These are phyloP conservation scores for Neurospora tetraspora DNA, from an alignment of 495 filamentous ascomycete genomes.

Conservation along the genomic window DNA sequence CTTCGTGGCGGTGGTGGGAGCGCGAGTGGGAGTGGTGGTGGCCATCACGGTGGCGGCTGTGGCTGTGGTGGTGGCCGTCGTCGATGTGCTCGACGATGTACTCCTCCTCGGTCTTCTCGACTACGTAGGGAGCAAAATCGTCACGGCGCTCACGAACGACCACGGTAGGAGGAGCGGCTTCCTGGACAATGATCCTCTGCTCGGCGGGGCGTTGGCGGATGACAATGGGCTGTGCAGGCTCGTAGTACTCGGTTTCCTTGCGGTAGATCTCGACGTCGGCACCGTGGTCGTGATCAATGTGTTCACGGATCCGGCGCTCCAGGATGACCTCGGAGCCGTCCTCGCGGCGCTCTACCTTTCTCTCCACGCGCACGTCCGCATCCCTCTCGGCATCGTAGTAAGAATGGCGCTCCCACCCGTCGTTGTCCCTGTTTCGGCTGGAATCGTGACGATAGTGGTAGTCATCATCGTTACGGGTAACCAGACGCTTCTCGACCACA, in stretches of 20 bases:
- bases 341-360: slow-evolving; percentile 31
- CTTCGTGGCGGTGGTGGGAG: slow-evolving; percentile 23
- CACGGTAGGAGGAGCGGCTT: slow-evolving; percentile 53
- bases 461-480: slow-evolving; percentile 23
- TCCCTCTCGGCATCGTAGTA: slow-evolving; percentile 32
- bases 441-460: slow-evolving; percentile 12
- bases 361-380: slow-evolving; percentile 34
- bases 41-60: slow-evolving; percentile 39
- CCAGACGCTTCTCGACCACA: slow-evolving; percentile 18
- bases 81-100: slow-evolving; percentile 43
- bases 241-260: slow-evolving; percentile 60
- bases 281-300: slow-evolving; percentile 29
- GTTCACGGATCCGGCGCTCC: slow-evolving; percentile 38
- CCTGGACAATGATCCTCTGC: slow-evolving; percentile 65
- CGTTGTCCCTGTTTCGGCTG: slow-evolving; percentile 13
- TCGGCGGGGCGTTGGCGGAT: slow-evolving; percentile 53
- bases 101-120: slow-evolving; percentile 43
- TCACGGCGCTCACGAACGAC: slow-evolving; percentile 54
- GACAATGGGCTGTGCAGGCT: slow-evolving; percentile 50
- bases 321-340: slow-evolving; percentile 34
- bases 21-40: slow-evolving; percentile 10
- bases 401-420: slow-evolving; percentile 32
- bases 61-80: slow-evolving; percentile 29
- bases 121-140: slow-evolving; percentile 32
- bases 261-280: slow-evolving; percentile 51